phyloP scores from a whole-genome alignment of 257 asterid genomes.

The Marsdenia floribunda region DNA sequence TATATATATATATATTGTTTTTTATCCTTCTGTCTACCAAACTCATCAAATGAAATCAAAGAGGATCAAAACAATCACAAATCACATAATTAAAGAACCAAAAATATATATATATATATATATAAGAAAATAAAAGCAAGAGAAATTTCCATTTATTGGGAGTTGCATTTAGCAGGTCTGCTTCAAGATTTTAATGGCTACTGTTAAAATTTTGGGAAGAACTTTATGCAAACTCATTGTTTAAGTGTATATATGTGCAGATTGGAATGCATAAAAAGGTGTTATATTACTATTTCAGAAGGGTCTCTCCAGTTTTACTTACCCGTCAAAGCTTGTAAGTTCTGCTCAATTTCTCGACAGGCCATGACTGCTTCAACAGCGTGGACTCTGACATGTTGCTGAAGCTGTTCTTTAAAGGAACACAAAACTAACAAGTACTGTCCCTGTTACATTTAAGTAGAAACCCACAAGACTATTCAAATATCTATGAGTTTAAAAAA shows the following conservation, averaged over 20 bases:
- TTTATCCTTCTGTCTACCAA: constrained; percentile 37
- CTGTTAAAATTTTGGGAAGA: background rate
- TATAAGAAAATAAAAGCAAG: background rate
- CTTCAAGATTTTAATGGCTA: background rate
- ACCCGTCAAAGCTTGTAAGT: constrained; percentile 83
- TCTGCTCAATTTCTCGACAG: constrained; percentile 93
- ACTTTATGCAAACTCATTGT: constrained; percentile 9
- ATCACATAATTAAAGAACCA: constrained; percentile 4
- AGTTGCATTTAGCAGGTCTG: background rate
- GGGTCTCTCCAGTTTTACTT: background rate
- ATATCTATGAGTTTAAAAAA: background rate
- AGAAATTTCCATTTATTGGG: constrained; percentile 11
- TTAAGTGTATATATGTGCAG: background rate
- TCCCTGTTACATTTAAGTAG: constrained; percentile 40
- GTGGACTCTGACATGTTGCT: constrained; percentile 96
- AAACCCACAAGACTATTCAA: background rate
- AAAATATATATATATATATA: background rate
- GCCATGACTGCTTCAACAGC: constrained; percentile 99
- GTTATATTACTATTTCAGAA: background rate
- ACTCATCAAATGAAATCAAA: constrained; percentile 21
- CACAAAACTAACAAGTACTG: constrained; percentile 83
- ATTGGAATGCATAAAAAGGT: constrained; percentile 3
- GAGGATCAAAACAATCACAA: constrained; percentile 18
- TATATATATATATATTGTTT: too few relatives aligned
- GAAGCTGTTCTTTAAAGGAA: constrained; percentile 90